Conservation (phyloP, 352 stramenopile species). For the Globisporangium solare region DNA sequence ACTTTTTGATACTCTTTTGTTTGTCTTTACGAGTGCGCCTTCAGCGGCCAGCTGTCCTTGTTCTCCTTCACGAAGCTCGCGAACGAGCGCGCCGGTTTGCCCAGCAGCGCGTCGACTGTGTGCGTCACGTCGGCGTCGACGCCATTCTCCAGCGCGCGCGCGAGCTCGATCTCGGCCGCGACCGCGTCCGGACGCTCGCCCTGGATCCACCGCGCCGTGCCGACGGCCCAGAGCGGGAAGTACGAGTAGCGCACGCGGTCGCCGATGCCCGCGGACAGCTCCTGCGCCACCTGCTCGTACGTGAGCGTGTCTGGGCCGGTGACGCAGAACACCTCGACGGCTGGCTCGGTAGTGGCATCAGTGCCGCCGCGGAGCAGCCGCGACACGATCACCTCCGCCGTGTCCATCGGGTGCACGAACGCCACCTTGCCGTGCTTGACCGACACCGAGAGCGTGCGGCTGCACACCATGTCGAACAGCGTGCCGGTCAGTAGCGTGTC, state of each 20-base stretch:
- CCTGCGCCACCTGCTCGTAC: conserved; percentile 38
- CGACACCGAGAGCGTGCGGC: conserved; percentile 56
- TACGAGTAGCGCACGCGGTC: conserved; percentile 51
- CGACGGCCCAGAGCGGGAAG: conserved; percentile 71
- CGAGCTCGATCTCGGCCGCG: conserved; percentile 42
- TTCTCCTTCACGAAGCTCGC: conserved; percentile 43
- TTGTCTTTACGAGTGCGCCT: conserved; percentile 14
- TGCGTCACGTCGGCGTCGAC: conserved; percentile 29
- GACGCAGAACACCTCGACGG: conserved; percentile 22
- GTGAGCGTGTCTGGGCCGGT: conserved; percentile 57
- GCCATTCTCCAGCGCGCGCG: conserved; percentile 39
- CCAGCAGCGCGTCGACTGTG: conserved; percentile 34
- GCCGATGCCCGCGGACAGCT: conserved; percentile 36
- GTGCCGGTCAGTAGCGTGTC: conserved; percentile 48
- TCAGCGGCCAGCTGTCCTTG: conserved; percentile 33
- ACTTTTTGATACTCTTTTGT: background rate
- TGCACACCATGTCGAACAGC: conserved; percentile 53
- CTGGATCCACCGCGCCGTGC: conserved; percentile 67
- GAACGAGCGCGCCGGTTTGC: conserved; percentile 32
- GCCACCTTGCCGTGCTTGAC: conserved; percentile 52
- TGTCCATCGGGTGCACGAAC: conserved; percentile 58
- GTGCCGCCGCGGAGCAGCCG: conserved; percentile 5
- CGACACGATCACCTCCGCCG: conserved; percentile 38
- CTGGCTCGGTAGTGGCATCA: background rate
- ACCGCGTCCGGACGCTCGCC: conserved; percentile 59